Percentiles rank a stretch among this genome's conserved stretches.
These are phyloP conservation scores for Magnolia changhungtana DNA, from an alignment of 164 flowering plant species.

Conservation along the genomic window DNA sequence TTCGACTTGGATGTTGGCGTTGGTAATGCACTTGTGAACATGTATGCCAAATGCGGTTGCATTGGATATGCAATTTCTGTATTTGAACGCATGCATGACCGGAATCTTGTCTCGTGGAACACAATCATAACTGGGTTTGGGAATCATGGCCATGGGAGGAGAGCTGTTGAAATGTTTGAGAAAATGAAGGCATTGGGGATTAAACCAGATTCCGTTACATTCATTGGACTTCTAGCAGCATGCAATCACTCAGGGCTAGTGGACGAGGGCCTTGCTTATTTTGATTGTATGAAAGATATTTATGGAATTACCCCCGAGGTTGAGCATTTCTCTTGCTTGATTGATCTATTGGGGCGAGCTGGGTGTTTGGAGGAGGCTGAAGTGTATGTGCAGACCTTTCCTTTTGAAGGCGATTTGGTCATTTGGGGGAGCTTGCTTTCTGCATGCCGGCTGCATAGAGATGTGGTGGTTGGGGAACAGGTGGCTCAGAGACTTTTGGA, in stretches of 20 bases:
- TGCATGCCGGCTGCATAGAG: constrained; percentile 55
- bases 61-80: constrained; percentile 36
- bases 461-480: constrained; percentile 45
- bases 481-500: constrained; percentile 40
- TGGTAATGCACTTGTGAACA: constrained; percentile 63
- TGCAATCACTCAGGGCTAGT: constrained; percentile 77
- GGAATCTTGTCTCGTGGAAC: constrained; percentile 68
- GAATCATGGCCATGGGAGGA: constrained; percentile 54
- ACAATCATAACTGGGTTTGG: constrained; percentile 60
- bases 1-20: constrained; percentile 45
- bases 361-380: constrained; percentile 62
- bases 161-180: constrained; percentile 44
- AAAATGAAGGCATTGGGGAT: constrained; percentile 41
- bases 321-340: constrained; percentile 62
- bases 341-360: constrained; percentile 71
- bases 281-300: constrained; percentile 44
- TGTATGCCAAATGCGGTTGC: constrained; percentile 82
- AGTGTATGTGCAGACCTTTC: constrained; percentile 31
- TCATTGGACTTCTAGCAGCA: constrained; percentile 49
- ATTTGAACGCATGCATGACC: constrained; percentile 37
- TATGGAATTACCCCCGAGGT: constrained; percentile 44
- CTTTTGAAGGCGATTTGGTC: constrained; percentile 43
- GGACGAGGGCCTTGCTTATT: constrained; percentile 43
- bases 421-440: constrained; percentile 70
- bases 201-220: constrained; percentile 64